Conservation (phyloP, 352 stramenopile species). For the Globisporangium cylindrosporum region DNA sequence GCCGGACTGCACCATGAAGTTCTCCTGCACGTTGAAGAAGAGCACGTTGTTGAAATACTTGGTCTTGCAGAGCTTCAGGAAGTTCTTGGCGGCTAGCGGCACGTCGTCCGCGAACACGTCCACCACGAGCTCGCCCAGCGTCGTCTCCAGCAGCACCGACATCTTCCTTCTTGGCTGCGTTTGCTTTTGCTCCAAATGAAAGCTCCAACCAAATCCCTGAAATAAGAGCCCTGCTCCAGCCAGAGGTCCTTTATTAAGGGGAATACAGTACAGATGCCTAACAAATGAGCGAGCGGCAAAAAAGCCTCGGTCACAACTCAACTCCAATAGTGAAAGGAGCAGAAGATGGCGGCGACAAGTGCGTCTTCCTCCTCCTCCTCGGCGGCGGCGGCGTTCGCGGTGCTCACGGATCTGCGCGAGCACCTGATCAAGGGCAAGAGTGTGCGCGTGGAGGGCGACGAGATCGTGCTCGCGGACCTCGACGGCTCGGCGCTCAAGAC, state of each 20-base stretch:
- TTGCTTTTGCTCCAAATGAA: no score
- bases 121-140: slow-evolving; percentile 87
- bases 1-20: slow-evolving; percentile 92
- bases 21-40: slow-evolving; percentile 96
- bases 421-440: slow-evolving; percentile 75
- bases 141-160: slow-evolving; percentile 94
- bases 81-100: slow-evolving; percentile 87
- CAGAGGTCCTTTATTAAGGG: no score
- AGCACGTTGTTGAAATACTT: slow-evolving; percentile 94
- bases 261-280: no score
- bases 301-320: background rate
- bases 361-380: background rate
- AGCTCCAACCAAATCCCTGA: no score
- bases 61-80: slow-evolving; percentile 94
- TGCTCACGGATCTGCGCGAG: slow-evolving; percentile 50
- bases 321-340: background rate
- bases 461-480: slow-evolving; percentile 59
- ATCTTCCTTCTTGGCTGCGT: slow-evolving; percentile 34
- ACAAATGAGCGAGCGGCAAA: no score
- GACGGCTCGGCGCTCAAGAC: slow-evolving; percentile 42
- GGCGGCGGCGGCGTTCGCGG: slow-evolving; percentile 26
- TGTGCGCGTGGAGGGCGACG: slow-evolving; percentile 51
- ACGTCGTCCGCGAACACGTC: slow-evolving; percentile 88
- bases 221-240: no score
- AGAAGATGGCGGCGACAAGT: slow-evolving; percentile 1